These are phyloP conservation scores for Pyrenochaeta sp. DNA, from an alignment of 2,329 filamentous ascomycete genomes.

Conservation along the genomic window DNA sequence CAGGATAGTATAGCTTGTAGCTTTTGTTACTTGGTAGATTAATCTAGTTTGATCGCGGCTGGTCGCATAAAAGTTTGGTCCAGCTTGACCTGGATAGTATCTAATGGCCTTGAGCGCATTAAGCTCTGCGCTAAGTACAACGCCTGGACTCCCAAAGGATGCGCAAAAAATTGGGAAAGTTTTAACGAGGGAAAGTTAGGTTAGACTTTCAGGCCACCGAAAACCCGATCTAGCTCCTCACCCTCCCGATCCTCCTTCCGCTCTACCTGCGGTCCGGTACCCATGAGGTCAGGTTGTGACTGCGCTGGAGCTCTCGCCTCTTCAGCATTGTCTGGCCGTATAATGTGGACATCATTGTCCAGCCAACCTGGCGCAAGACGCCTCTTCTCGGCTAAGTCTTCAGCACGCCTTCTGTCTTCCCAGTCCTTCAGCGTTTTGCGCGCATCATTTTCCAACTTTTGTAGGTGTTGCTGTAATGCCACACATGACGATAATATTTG, in stretches of 20 bases:
- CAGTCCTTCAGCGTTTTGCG: conserved; percentile 73
- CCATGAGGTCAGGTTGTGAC: conserved; percentile 22
- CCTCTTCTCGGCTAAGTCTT: conserved; percentile 81
- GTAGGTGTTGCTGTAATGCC: conserved; percentile 78
- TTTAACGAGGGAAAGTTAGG: not conserved
- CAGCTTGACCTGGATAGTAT: not conserved
- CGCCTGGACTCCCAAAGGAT: not conserved
- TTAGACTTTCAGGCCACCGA: conserved; percentile 66
- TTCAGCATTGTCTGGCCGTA: conserved; percentile 68
- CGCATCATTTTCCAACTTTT: conserved; percentile 72
- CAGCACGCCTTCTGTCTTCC: conserved; percentile 69
- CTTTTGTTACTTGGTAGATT: conserved; percentile 37
- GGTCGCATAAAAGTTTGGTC: conserved; percentile 19
- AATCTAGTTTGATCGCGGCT: conserved; percentile 39
- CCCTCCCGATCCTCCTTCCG: conserved; percentile 58
- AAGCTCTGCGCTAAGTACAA: not conserved
- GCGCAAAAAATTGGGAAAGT: not conserved
- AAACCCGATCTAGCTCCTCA: conserved; percentile 69
- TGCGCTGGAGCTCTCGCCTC: conserved; percentile 56
- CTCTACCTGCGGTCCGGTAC: conserved; percentile 31
- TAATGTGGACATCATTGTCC: conserved; percentile 70
- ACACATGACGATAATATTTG: conserved; percentile 85
- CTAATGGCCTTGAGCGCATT: too few relatives aligned
- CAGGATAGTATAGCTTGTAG: conserved; percentile 28
- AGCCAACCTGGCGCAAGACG: conserved; percentile 82